These are phyloP conservation scores for Cyberlindnera veronae DNA, from an alignment of 805 yeast species.

Conservation along the genomic window DNA sequence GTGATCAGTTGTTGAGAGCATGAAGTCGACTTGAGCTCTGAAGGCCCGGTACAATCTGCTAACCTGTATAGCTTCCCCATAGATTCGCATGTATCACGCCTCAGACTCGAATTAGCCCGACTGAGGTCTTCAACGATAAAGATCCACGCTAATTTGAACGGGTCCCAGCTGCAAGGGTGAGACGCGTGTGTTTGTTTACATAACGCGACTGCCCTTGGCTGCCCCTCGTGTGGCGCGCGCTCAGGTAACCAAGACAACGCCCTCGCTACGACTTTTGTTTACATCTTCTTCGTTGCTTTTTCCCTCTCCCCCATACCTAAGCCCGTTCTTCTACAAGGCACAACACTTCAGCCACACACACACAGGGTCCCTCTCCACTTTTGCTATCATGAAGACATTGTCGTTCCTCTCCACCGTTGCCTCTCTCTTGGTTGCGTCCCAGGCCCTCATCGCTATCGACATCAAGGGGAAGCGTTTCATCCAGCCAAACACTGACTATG, in stretches of 20 bases:
- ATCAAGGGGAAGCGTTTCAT: constrained; percentile 57
- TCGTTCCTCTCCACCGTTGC: constrained; percentile 1
- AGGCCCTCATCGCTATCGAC: constrained; percentile 56
- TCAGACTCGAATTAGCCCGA: no score
- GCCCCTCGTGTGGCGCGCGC: no score
- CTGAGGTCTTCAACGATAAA: no score
- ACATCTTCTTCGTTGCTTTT: not conserved
- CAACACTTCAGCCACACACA: no score
- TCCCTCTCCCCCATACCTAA: not conserved
- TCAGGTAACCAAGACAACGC: constrained; percentile 1
- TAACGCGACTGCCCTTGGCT: not conserved
- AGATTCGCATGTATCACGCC: no score
- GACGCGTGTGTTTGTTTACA: not conserved
- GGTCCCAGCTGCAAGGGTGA: no score
- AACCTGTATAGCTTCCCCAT: no score
- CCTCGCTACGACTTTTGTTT: not conserved
- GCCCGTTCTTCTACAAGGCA: not conserved
- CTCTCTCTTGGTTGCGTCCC: constrained; percentile 1
- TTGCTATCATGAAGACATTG: constrained; percentile 4
- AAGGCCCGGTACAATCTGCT: no score
- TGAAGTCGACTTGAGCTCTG: not conserved
- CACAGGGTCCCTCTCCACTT: not conserved
- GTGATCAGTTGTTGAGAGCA: not conserved
- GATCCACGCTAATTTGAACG: no score
- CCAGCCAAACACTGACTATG: constrained; percentile 43